Conservation (phyloP, 129 eudicot genomes). For the Mikania micrantha region DNA sequence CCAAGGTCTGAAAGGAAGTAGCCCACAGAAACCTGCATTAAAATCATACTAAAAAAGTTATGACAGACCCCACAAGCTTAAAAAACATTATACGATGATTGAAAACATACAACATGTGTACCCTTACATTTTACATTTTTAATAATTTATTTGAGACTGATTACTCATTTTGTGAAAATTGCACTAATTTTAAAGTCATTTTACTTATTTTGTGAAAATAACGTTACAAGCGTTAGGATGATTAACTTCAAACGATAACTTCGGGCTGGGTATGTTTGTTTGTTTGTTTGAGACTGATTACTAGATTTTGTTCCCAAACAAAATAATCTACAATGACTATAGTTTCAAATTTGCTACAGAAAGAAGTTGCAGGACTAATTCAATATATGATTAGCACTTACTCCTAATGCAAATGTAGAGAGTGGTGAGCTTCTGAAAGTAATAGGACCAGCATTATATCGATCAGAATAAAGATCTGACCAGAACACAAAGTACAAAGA, state of each 20-base stretch:
- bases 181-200: no score
- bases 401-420: conserved; percentile 80
- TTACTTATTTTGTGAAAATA: no score
- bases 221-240: no score
- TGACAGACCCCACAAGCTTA: not conserved
- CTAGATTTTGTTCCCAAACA: no score
- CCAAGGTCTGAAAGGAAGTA: conserved; percentile 83
- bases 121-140: not conserved
- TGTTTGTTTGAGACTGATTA: no score
- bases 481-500: conserved; percentile 74
- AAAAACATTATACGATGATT: not conserved
- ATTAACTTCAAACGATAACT: no score
- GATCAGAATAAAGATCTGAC: conserved; percentile 79
- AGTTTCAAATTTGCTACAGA: not conserved
- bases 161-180: no score
- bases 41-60: conserved; percentile 20
- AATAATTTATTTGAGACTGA: not conserved
- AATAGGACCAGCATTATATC: conserved; percentile 31
- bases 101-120: not conserved
- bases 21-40: conserved; percentile 82
- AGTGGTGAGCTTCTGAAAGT: conserved; percentile 70
- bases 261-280: no score
- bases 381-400: conserved; percentile 32
- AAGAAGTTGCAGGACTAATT: not conserved
- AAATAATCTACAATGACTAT: not conserved